Evolutionary conservation across 179 eudicot genomes (phyloP), one percentile per base, ranked within the genome.

Genomic region (Pouteria campechiana): DNA sequence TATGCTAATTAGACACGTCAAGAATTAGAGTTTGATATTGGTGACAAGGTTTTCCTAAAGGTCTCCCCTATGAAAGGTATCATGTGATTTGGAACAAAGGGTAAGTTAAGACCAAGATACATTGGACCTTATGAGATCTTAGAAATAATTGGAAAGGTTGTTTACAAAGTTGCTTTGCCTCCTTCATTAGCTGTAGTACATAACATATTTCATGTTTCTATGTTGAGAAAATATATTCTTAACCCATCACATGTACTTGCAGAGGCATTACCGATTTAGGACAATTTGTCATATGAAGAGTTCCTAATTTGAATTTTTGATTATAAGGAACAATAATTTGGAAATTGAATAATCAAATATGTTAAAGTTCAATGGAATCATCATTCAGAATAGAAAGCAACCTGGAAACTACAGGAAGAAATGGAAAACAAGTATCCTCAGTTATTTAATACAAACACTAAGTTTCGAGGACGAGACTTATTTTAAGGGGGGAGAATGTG

Each of bases 111-210:
- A 7, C 53, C 53, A 4, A n/a, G 53, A 19, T 48, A 18, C 16
- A 48, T 48, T 33, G 53, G 53, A 3, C 53, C 53, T 20, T 25
- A n/a, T n/a, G 55, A 50, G 25, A 40, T 50, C 17, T 5, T 38
- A 2, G 46, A 50, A 10, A 24, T 36, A 16, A 13, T 50, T 14
- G 37, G 36, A 2, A 8, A 17, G 1, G 36, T 38, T 3, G 14
- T 46, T 2, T 50, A 50, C 29, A 35, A 18, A 1, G 7, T 50
- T 4, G 16, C 24, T 4, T 19, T 50, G 18, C 46, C 55, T 3
- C 14, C 46, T 0, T 14, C 21, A 3, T 8, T 50, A 11, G 16
- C 36, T 25, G 17, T 20, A 0, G 25, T 50, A 4, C 55, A 38
- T 17, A 28, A 50, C 18, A 27, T 50, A 5, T 50, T 39, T 11